Base-by-base conservation (phyloP, 352 stramenopile genomes). In the Pythium aphanidermatum region DNA sequence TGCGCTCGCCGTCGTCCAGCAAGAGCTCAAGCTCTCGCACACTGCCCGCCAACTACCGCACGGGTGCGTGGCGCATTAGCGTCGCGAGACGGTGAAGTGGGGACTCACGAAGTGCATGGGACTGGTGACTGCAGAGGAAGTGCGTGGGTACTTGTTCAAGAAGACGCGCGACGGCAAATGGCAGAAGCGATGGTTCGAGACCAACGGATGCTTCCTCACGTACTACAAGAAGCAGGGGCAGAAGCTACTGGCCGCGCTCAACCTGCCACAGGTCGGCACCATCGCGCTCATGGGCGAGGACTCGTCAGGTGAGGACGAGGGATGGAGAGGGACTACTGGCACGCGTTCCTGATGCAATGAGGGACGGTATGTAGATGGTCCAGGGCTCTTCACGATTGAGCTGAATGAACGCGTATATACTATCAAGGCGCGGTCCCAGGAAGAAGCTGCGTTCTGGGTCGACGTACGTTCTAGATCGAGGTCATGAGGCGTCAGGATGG, bases 161-260 rank as follows among this genome's bases (percentile, higher is more conserved):
- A 96, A 96, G 57, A 95, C 89, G 42, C 83, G 87, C 48, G 86
- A 96, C 47, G 87, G 86, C 60, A 95, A 95, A 60, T 97, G 96
- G 96, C 96, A 99, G 63, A 97, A 96, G 68, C 83, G 96, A 46
- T 99, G 93, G 87, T 99, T 99, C 61, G 96, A 99, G 74, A 98
- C 91, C 8, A 98, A 98, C 60, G 95, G 95, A 37, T 96, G 96
- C 64, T 97, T 97, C 71, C 78, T 99, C 29, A 98, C 95, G 12
- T 99, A 99, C 75, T 99, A 98, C 73, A 99, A 99, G 76, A 91
- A 91, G 86, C 82, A 93, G 86, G 82, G 82, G 0, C 82, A 93
- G 42, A 99, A 99, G 72, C 74, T 98, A 26, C 65, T 97, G 21
- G 90, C 90, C 17, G 90, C 90, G 26, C 60, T 97, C 27, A 96